Base-by-base conservation (phyloP, 2,329 filamentous ascomycete species). In the Exophiala sideris region DNA sequence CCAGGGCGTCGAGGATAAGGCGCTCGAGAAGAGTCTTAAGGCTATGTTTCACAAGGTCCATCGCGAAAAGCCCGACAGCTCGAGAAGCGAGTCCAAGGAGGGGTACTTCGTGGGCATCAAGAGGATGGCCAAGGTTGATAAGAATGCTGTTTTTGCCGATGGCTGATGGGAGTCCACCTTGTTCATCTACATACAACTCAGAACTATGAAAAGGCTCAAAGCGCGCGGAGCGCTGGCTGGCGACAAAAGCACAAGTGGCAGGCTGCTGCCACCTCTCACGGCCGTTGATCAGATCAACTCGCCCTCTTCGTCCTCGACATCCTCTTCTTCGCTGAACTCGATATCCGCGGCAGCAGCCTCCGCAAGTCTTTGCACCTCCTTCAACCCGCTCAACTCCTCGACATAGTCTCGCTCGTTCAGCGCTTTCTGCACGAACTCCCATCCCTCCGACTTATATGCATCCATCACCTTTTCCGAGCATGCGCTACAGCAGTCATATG, bases 61-160 rank as follows among this genome's bases (percentile, higher is more conserved):
- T 65, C 80, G 91, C 56, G 88, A 95, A 70, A 99, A 99, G 71
- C 94, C 95, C 1, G 88, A 95, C 52, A 88, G 91, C 5, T 97
- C 92, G 35, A 82, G 94, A 66, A 88, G 80, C 70, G 87, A 89
- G 75, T 91, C 88, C 1, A 89, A 84, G 68, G 94, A 97, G 70
- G 80, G 85, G 2, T 97, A 87, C 66, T 95, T 96, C 67, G 85
- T 97, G 44, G 91, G 85, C 0, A 69, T 96, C 54, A 76, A 79
- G 56, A 82, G 90, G 59, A 92, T 86, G 67, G 71, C 74, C 20
- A 73, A 72, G 45, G 69, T 73, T 3, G 67, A 70, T 29, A 72
- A 70, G 63, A 72, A 77, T 45, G 72, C 74, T 10, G 74, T 82
- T 2, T 73, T 79, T 54, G 56, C 60, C 33, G 52, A 52, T 21